Evolutionary conservation across 2,329 filamentous ascomycete species (phyloP), one percentile per base, ranked within the genome.

Genomic region (Fusarium aywerte): DNA sequence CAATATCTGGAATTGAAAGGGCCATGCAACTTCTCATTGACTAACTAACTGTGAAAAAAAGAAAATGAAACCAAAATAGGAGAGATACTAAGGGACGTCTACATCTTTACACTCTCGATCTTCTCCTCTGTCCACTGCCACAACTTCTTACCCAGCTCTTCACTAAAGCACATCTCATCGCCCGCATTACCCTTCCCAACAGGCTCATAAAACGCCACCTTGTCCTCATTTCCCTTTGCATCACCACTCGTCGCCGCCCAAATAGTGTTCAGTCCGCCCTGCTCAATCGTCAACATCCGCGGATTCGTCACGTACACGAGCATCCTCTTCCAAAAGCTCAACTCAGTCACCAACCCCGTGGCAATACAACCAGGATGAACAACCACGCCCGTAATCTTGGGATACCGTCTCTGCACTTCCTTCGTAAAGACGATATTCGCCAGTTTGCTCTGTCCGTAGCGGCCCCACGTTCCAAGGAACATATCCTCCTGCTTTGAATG

Each of bases 401-500:
- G 81, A 53, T 81, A 77, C 2, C 80, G 79, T 8, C 80, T 77
- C 4, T 81, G 81, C 6, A 85, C 65, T 63, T 84, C 81, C 1
- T 77, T 69, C 4, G 82, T 81, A 44, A 81, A 81, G 7, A 84
- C 71, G 27, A 84, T 78, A 51, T 83, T 84, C 4, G 82, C 83
- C 1, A 82, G 77, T 69, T 85, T 86, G 59, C 80, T 82, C n/a
- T 82, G 80, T 10, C 77, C 81, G 66, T 86, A 87, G 3, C 82
- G 81, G 4, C 75, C 72, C 77, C 80, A 83, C 5, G 80, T 78
- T 32, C 77, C 79, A 6, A 71, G 58, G 0, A 62, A 60, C 23
- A 80, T 63, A 16, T 66, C 45, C 25, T 69, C 65, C 36, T 76
- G 71, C 36, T 67, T 70, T 1, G 71, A 74, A 8, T 65, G 64